Evolutionary conservation across 495 filamentous ascomycete species (phyloP).

Genomic region (Margaritispora aquatica): DNA sequence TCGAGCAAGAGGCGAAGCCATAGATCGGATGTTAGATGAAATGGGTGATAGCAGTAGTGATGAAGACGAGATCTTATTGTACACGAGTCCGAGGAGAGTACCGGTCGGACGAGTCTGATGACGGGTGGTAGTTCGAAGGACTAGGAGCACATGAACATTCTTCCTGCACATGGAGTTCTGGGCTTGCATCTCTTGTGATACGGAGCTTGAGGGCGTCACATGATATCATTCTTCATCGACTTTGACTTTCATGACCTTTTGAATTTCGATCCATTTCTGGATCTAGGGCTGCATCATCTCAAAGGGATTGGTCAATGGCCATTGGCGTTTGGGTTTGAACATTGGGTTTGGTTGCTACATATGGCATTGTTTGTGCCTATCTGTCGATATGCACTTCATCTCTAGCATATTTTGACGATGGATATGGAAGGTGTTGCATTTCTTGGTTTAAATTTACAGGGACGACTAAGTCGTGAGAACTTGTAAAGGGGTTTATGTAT

Average conservation of each 20-base stretch:
- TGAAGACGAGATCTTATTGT: constrained; percentile 23
- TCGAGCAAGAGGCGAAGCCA: constrained; percentile 32
- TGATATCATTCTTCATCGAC: constrained; percentile 6
- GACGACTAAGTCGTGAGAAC: no score
- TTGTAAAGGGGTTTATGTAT: no score
- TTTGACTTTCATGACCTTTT: neutral
- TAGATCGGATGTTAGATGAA: constrained; percentile 46
- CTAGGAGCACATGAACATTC: neutral
- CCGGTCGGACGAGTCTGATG: constrained; percentile 13
- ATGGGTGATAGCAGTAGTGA: constrained; percentile 32
- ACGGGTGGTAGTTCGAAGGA: neutral
- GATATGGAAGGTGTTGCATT: no score
- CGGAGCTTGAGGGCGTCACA: constrained; percentile 5
- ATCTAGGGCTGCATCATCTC: neutral
- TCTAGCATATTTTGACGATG: no score
- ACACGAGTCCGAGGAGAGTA: constrained; percentile 13
- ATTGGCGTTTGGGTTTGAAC: neutral
- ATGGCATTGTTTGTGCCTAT: neutral
- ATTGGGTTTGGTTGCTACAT: neutral
- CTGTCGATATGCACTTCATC: no score
- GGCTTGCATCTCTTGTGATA: constrained; percentile 6
- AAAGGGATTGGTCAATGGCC: neutral
- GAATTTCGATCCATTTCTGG: no score
- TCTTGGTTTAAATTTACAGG: no score
- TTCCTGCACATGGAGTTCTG: constrained; percentile 10